Conservation (phyloP, 176 grass and related monocot species). For the Echinochloa phyllopogon region DNA sequence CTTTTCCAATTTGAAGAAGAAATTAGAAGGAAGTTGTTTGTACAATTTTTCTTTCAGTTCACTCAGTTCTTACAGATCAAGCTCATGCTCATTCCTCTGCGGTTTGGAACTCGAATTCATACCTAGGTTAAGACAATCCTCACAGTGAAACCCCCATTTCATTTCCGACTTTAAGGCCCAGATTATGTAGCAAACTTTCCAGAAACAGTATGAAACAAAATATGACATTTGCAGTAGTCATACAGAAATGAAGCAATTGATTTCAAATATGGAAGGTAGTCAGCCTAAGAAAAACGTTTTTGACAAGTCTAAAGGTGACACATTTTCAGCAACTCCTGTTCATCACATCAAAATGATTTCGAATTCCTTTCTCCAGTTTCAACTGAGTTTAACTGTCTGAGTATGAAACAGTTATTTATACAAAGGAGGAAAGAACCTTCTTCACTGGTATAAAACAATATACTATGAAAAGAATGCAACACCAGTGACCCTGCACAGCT, state of each 20-base stretch:
- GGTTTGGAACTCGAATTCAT: not conserved
- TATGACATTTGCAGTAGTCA: not conserved
- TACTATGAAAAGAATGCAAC: constrained; percentile 53
- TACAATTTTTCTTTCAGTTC: not conserved
- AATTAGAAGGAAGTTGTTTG: not conserved
- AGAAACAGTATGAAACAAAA: not conserved
- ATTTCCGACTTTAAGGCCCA: not conserved
- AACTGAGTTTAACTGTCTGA: constrained; percentile 38
- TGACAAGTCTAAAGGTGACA: not conserved
- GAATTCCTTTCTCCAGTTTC: constrained; percentile 32
- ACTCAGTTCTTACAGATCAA: not conserved
- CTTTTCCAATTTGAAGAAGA: not conserved
- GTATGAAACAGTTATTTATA: constrained; percentile 40
- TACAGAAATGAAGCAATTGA: not conserved
- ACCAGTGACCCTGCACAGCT: constrained; percentile 48
- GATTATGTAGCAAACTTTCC: not conserved
- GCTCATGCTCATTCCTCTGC: not conserved
- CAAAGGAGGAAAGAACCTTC: constrained; percentile 36
- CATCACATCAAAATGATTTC: constrained; percentile 32
- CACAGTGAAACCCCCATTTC: not conserved
- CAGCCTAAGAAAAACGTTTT: not conserved
- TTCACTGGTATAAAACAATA: constrained; percentile 49
- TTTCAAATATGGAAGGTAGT: not conserved
- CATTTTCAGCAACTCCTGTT: constrained; percentile 16
- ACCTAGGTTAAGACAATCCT: not conserved